Evolutionary conservation across 78 protist genomes (phyloP).

Genomic region (Dictyostelium citrinum): DNA sequence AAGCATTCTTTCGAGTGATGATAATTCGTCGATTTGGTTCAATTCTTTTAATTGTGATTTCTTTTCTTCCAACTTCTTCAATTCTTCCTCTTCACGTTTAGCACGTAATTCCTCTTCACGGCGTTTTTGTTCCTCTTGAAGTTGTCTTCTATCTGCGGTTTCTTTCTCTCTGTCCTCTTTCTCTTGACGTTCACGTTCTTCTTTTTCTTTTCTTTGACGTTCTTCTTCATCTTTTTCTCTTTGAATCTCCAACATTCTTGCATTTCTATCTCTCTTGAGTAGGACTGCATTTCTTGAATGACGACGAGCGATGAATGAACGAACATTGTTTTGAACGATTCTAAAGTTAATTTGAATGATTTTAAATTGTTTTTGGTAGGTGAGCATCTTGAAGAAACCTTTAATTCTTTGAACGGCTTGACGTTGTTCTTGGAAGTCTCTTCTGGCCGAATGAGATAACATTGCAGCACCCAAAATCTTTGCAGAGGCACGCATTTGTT

Average conservation of each 20-base stretch:
- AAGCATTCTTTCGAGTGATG: conserved; percentile 45
- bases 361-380: conserved; percentile 10
- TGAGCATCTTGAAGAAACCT: conserved; percentile 47
- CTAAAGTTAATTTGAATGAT: background rate
- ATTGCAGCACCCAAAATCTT: conserved; percentile 16
- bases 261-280: conserved; percentile 10
- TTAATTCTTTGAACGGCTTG: conserved; percentile 45
- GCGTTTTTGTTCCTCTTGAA: conserved; percentile 28
- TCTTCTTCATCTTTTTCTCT: conserved; percentile 43
- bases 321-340: background rate
- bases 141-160: background rate
- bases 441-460: background rate
- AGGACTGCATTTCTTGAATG: background rate
- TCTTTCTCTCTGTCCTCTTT: conserved; percentile 26
- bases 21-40: conserved; percentile 56
- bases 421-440: conserved; percentile 10
- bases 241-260: conserved; percentile 42
- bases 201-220: conserved; percentile 19
- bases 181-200: conserved; percentile 47
- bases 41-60: conserved; percentile 40
- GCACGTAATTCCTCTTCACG: conserved; percentile 19
- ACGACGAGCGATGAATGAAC: conserved; percentile 45
- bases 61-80: conserved; percentile 36
- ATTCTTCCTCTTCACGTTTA: conserved; percentile 14
- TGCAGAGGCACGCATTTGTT: background rate